These are phyloP conservation scores for Chrysoporthe austroafricana DNA, from an alignment of 2,329 filamentous ascomycete species.

Conservation along the genomic window DNA sequence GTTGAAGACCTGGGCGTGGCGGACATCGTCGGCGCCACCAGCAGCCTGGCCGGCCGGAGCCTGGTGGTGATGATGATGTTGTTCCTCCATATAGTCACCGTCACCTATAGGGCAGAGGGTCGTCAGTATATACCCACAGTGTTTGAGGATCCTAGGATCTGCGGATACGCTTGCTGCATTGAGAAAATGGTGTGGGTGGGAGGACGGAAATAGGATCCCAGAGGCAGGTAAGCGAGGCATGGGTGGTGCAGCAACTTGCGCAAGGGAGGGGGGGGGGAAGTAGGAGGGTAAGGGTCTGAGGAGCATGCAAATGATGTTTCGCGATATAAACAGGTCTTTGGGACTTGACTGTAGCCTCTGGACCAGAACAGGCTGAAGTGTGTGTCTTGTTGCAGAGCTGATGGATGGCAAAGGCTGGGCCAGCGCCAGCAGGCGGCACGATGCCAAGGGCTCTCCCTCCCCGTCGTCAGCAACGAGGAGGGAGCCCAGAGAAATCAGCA, in stretches of 20 bases:
- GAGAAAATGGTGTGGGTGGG: slow-evolving; percentile 27
- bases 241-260: slow-evolving; percentile 30
- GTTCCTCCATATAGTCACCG: slow-evolving; percentile 61
- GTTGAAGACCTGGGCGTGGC: slow-evolving; percentile 72
- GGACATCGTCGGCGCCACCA: slow-evolving; percentile 62
- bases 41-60: slow-evolving; percentile 24
- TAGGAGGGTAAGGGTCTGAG: slow-evolving; percentile 27
- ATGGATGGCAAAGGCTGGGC: slow-evolving; percentile 33
- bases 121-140: slow-evolving; percentile 31
- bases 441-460: slow-evolving; percentile 40
- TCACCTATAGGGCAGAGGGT: slow-evolving; percentile 52
- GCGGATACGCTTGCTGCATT: slow-evolving; percentile 28
- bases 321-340: slow-evolving; percentile 37
- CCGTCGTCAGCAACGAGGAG: slow-evolving; percentile 34
- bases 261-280: slow-evolving; percentile 25
- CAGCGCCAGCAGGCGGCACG: slow-evolving; percentile 37
- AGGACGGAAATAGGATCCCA: slow-evolving; percentile 40
- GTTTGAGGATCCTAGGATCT: slow-evolving; percentile 29
- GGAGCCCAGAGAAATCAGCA: slow-evolving; percentile 48
- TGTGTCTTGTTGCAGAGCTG: slow-evolving; percentile 32
- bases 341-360: slow-evolving; percentile 32
- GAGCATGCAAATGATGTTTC: slow-evolving; percentile 29
- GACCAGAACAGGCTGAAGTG: slow-evolving; percentile 23
- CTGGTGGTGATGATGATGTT: slow-evolving; percentile 68
- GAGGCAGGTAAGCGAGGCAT: slow-evolving; percentile 31